Conservation (phyloP, 129 eudicot species). For the Flaveria trinervia region DNA sequence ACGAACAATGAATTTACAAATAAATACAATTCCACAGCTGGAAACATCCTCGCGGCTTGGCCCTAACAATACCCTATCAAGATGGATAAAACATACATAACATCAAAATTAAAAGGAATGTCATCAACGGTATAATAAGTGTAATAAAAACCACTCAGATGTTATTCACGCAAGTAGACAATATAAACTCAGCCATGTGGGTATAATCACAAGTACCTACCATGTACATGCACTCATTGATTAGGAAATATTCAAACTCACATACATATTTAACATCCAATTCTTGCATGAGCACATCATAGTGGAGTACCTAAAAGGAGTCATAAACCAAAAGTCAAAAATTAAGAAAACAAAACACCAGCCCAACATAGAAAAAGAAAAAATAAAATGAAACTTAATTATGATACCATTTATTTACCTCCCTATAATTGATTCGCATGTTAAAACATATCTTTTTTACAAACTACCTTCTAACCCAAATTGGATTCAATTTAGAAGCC, state of each 20-base stretch:
- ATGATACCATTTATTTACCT: conserved; percentile 3
- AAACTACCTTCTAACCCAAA: too few relatives aligned
- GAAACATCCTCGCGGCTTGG: conserved; percentile 75
- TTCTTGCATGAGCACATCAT: conserved; percentile 65
- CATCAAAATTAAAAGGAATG: background rate
- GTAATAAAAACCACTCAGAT: background rate
- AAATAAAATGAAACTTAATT: background rate
- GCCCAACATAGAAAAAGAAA: too few relatives aligned
- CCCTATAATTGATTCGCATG: background rate
- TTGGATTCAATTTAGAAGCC: too few relatives aligned
- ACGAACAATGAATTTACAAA: background rate
- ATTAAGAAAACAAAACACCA: conserved; percentile 4
- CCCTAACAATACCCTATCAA: too few relatives aligned
- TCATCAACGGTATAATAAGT: too few relatives aligned
- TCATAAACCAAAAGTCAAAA: conserved; percentile 11
- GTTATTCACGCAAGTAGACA: conserved; percentile 11
- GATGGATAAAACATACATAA: background rate
- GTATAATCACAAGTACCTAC: conserved; percentile 46
- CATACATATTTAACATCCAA: too few relatives aligned
- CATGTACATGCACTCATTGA: conserved; percentile 76
- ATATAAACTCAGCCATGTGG: background rate
- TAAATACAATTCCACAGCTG: conserved; percentile 46
- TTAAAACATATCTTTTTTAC: background rate
- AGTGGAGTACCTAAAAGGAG: conserved; percentile 62
- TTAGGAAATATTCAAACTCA: too few relatives aligned